Evolutionary conservation across 176 grass and related monocot genomes (phyloP), one percentile per base, ranked within the genome.

Genomic region (Lolium rigidum): DNA sequence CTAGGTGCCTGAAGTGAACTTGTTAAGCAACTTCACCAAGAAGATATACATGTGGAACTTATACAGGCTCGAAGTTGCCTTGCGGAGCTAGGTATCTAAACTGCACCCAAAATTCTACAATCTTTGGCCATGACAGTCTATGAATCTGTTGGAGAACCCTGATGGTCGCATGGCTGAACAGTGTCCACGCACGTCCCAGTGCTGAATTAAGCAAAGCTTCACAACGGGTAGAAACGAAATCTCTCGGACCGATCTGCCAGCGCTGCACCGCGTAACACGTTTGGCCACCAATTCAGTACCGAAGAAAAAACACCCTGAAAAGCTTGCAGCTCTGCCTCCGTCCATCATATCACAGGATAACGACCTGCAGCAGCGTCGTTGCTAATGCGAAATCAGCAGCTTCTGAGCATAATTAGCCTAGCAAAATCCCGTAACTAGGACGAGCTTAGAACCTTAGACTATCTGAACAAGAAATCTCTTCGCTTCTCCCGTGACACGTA

Each of bases 271-370:
- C 67, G 80, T 67, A 80, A 49, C 56, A 68, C 84, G 91, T 83
- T 87, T 87, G 91, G 87, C 47, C 84, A 92, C 87, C 91, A 87
- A 35, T 35, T 89, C 84, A 87, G 80, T 52, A n/a, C 87, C 35
- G 62, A 92, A 69, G 69, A 82, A 87, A 87, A 78, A 20, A 84
- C 52, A 1, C 63, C 10, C 70, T 63, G 41, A 61, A 84, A 74
- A 74, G 31, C 31, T 35, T 35, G 31, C 31, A 35, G 31, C 2
- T 35, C 31, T 35, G 31, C 31, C 31, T 35, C 31, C 31, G 31
- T 35, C 31, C 31, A 35, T 35, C 31, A 35, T 35, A 35, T 35
- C 31, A 35, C 31, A 35, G 31, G 31, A 35, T 35, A 35, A 35
- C 31, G 31, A 35, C 31, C 31, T 35, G 31, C 31, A 35, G 31